Conservation (phyloP, 1,284 basidiomycete genomes). For the Stereum hirsutum region DNA sequence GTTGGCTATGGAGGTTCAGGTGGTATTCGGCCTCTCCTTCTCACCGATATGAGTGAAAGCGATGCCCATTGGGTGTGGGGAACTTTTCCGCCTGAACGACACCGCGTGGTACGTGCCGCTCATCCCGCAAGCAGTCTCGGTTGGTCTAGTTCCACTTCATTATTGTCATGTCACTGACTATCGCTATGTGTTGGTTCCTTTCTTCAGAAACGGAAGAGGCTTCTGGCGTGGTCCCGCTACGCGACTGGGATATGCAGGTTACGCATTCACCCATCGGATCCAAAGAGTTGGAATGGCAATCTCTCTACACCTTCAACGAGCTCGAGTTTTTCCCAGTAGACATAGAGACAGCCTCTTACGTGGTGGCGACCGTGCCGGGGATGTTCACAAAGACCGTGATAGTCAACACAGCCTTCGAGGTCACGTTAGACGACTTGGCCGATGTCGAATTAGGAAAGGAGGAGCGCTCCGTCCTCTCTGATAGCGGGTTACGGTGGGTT, state of each 20-base stretch:
- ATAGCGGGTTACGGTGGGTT: slow-evolving; percentile 15
- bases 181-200: not conserved
- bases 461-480: slow-evolving; percentile 1
- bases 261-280: slow-evolving; percentile 12
- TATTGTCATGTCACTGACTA: not conserved
- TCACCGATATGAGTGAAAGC: slow-evolving; percentile 15
- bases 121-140: slow-evolving; percentile 19
- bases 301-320: slow-evolving; percentile 26
- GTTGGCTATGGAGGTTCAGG: slow-evolving; percentile 25
- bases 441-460: not conserved
- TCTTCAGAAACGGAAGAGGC: slow-evolving; percentile 6
- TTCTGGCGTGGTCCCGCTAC: slow-evolving; percentile 9
- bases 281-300: slow-evolving; percentile 15
- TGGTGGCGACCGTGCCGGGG: slow-evolving; percentile 16
- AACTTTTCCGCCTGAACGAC: slow-evolving; percentile 2
- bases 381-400: slow-evolving; percentile 21
- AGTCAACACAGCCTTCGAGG: slow-evolving; percentile 8
- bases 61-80: slow-evolving; percentile 14
- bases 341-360: slow-evolving; percentile 20
- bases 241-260: slow-evolving; percentile 23
- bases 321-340: slow-evolving; percentile 24
- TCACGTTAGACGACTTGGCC: not conserved
- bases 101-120: slow-evolving; percentile 5
- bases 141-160: slow-evolving; percentile 5
- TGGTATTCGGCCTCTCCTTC: slow-evolving; percentile 23